Evolutionary conservation across 148 eudicot genomes (phyloP), one percentile per base, ranked within the genome.

Genomic region (Mesembryanthemum crystallinum): DNA sequence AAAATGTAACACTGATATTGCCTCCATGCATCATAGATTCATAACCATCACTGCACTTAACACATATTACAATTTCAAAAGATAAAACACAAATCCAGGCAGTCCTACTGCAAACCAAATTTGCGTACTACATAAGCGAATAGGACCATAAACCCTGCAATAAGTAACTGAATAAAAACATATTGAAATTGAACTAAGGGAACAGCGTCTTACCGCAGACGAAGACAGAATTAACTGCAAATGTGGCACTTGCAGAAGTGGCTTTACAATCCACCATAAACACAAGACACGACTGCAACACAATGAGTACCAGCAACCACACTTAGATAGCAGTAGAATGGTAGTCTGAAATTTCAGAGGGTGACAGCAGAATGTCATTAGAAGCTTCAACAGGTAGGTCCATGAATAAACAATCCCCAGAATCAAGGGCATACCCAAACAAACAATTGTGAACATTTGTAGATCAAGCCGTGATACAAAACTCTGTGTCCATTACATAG

Each of bases 261-360:
- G 78, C 78, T 83, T 87, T 27, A 83, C 29, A 57, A 91, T 82
- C 97, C 90, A 89, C 97, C 93, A 89, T 58, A 83, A 73, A 72
- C 91, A 91, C 21, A 86, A 27, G 52, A 84, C 12, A 47, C 81
- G 71, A 77, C 79, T 78, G 80, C 85, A 83, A 32, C 83, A 84
- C 25, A 82, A 70, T 72, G 69, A 59, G 79, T 81, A 73, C 92
- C 91, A 85, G 67, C 51, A 73, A 35, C 72, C 83, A 67, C 79
- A 77, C 52, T 67, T 73, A 49, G 80, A 82, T 30, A 88, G 69
- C 54, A 87, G 81, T 63, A 88, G 73, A 65, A 90, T 49, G 27
- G 69, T 63, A 69, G 71, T 82, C 97, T 90, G 71, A 73, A 71
- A 63, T 43, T 15, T 21, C 76, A 70, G 10, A 28, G 29, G 29